Percentiles rank a stretch among this genome's conserved stretches.
These are phyloP conservation scores for Phyllostachys edulis DNA, from an alignment of 176 grass and related monocot species.

Conservation along the genomic window DNA sequence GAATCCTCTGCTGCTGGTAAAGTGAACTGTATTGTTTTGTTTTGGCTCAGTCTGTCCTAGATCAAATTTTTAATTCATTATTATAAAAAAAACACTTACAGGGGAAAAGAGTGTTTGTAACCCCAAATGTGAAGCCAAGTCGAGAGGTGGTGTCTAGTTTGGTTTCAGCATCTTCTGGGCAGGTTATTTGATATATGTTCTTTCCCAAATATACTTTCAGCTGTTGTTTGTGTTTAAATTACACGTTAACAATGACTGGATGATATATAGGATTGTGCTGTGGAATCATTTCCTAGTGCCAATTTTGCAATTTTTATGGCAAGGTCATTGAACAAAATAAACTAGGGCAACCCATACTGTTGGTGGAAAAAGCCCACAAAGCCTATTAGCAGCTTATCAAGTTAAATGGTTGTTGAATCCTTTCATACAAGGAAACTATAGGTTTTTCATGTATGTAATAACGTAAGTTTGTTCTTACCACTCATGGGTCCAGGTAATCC, in stretches of 20 bases:
- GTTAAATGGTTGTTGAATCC: neutral
- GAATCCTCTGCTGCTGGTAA: constrained; percentile 73
- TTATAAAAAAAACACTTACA: constrained; percentile 37
- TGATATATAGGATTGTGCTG: neutral
- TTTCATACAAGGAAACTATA: neutral
- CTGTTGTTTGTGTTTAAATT: constrained; percentile 24
- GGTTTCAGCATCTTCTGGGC: constrained; percentile 64
- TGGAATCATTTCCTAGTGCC: neutral
- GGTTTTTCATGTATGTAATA: constrained; percentile 7
- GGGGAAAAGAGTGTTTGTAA: constrained; percentile 75
- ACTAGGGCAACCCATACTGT: neutral
- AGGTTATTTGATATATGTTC: constrained; percentile 47
- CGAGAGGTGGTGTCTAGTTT: constrained; percentile 61
- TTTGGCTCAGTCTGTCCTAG: neutral
- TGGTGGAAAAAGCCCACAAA: neutral
- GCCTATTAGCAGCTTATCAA: neutral
- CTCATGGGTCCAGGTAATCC: neutral
- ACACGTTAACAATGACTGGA: neutral
- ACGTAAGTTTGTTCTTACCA: neutral
- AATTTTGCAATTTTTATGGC: neutral
- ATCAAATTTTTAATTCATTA: neutral
- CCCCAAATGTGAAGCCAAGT: constrained; percentile 75
- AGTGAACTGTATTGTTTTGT: constrained; percentile 22
- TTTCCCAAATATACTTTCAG: neutral
- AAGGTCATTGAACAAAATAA: constrained; percentile 14